phyloP scores from a whole-genome alignment of 495 filamentous ascomycete species.

The Glutinoglossum americanum region DNA sequence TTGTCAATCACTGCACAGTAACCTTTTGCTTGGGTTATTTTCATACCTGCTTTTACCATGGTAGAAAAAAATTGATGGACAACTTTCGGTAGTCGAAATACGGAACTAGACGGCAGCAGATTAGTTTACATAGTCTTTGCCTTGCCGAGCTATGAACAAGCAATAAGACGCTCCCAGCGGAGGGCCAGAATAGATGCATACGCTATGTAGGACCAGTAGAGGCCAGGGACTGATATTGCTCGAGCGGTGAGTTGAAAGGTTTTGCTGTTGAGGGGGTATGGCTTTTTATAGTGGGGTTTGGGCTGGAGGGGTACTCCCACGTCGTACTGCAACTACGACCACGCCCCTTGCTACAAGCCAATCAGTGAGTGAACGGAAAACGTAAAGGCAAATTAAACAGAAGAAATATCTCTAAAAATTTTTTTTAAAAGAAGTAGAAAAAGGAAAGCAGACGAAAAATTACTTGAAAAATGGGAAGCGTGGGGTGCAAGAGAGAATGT shows the following conservation, averaged over 20 bases:
- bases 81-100: slow-evolving; percentile 4
- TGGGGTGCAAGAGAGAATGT: too few species aligned
- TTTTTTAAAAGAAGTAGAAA: background rate
- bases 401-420: too few species aligned
- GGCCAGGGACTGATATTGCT: background rate
- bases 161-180: background rate
- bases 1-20: slow-evolving; percentile 13
- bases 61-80: slow-evolving; percentile 15
- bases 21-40: background rate
- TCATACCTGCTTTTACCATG: slow-evolving; percentile 79
- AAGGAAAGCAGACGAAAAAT: background rate
- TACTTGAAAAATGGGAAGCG: too few species aligned
- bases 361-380: background rate
- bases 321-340: too few species aligned
- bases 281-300: background rate
- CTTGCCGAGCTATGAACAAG: background rate
- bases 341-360: background rate
- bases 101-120: background rate
- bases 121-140: background rate
- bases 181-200: background rate
- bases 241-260: background rate
- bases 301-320: background rate
- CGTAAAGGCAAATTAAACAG: background rate
- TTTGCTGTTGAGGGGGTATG: background rate
- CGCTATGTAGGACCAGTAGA: background rate